Conservation (phyloP, 495 filamentous ascomycete species). For the Talaromyces stipitatus region DNA sequence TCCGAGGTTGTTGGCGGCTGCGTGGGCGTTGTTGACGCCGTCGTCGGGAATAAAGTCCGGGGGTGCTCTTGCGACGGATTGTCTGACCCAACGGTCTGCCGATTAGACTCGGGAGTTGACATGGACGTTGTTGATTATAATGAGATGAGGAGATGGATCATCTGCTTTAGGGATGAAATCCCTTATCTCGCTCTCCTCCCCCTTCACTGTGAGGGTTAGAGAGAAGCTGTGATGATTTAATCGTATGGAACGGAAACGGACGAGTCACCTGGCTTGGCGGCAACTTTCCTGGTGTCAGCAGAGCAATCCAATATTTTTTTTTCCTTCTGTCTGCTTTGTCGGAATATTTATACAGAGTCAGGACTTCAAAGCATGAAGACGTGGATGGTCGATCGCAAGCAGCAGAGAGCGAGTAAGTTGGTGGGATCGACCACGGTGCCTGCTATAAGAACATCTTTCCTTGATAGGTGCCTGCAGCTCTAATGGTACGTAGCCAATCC, state of each 20-base stretch:
- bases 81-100: constrained; percentile 19
- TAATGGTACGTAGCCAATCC: constrained; percentile 1
- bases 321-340: background rate
- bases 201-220: background rate
- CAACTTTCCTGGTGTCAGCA: background rate
- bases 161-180: background rate
- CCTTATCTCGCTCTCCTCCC: background rate
- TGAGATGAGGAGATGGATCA: background rate
- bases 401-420: background rate
- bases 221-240: background rate
- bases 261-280: background rate
- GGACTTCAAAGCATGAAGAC: background rate
- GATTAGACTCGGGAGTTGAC: constrained; percentile 17
- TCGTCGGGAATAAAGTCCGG: background rate
- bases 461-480: background rate
- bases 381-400: background rate
- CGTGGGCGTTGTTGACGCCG: no score
- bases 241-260: background rate
- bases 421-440: background rate
- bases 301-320: background rate
- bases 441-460: background rate
- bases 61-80: constrained; percentile 3
- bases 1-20: constrained; percentile 8
- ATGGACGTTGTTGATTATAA: constrained; percentile 9
- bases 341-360: background rate